Base-by-base conservation (phyloP, 2,329 filamentous ascomycete species). In the Fusarium sp. region DNA sequence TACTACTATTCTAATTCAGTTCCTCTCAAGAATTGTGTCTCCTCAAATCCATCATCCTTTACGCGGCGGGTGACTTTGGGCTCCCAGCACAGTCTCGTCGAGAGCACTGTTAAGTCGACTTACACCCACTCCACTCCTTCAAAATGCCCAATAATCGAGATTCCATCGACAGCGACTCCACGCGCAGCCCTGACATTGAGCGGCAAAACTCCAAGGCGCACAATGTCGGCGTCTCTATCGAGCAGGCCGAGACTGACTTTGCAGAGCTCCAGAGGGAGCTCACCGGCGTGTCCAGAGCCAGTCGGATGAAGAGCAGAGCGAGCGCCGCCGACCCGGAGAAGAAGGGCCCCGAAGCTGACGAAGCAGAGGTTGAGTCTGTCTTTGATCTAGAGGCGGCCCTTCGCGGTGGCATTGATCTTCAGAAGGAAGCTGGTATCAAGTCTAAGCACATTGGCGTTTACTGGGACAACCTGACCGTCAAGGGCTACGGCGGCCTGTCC, bases 381-480 rank as follows among this genome's bases (percentile, higher is more conserved):
- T 96, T 95, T 75, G 89, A 96, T 72, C 80, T 97, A 34, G 91
- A 96, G 74, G 77, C 81, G 8, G 88, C 89, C 4, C 79, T 96
- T 58, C 85, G 91, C 40, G 91, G 91, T 3, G 88, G 88, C 52
- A 83, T 90, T 53, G 85, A 83, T 41, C 89, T 91, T 8, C 90
- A 92, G 71, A 83, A 85, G 59, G 87, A 90, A 61, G 90, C 91
- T 6, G 92, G 92, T 1, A 96, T 96, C 75, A 88, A 88, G 58
- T 83, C 88, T 6, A 96, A 96, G 79, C 87, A 90, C 68, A 90
- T 93, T 58, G 90, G 91, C 28, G 90, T 92, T 1, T 85, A 91
- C 61, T 96, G 91, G 91, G 86, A 95, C 50, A 82, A 84, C 15
- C 78, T 96, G 44, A 91, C 90, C 0, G 91, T 95, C 35, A 88